Base-by-base conservation (phyloP, 2,329 filamentous ascomycete species). In the Knufia fluminis region DNA sequence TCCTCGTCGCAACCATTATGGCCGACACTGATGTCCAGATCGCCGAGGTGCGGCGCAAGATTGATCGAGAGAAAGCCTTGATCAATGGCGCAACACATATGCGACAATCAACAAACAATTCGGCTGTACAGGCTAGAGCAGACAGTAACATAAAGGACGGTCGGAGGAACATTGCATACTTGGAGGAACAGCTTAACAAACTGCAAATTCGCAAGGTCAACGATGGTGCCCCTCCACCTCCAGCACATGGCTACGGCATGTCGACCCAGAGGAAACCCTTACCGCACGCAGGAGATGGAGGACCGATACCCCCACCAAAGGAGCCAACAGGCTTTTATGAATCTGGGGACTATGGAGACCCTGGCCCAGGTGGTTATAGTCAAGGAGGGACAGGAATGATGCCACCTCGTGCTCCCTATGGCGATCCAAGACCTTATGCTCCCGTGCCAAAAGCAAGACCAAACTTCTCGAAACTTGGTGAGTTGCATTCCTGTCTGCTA, bases 391-490 rank as follows among this genome's bases (percentile, higher is more conserved):
- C 79, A 52, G 85, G 86, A 56, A 72, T 88, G 65, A 88, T 90
- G 83, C 87, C 88, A 51, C 81, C 86, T 33, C 77, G 83, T 56
- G 83, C 86, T 56, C 88, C 89, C 4, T 95, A 83, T 66, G 80
- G 84, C 35, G 80, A 86, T 51, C 79, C 83, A 23, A 82, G 80
- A 35, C 85, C 87, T 6, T 77, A 77, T 32, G 74, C 80, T 46
- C 72, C 76, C 46, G 73, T 83, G 32, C 84, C 87, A 48, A 91
- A 88, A 68, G 71, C 82, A 46, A 76, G 88, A 46, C 86, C 87
- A 39, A 96, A 96, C 69, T 98, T 89, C 68, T 95, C 89, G 66
- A 97, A 96, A 71, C 81, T 98, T 60, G 91, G 91, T 95, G 74
- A 57, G 81, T 67, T 38, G 40, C 48, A 20, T 12, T 4, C 17